These are phyloP conservation scores for Mangifera indica DNA, from an alignment of 345 rosid species.

Conservation along the genomic window DNA sequence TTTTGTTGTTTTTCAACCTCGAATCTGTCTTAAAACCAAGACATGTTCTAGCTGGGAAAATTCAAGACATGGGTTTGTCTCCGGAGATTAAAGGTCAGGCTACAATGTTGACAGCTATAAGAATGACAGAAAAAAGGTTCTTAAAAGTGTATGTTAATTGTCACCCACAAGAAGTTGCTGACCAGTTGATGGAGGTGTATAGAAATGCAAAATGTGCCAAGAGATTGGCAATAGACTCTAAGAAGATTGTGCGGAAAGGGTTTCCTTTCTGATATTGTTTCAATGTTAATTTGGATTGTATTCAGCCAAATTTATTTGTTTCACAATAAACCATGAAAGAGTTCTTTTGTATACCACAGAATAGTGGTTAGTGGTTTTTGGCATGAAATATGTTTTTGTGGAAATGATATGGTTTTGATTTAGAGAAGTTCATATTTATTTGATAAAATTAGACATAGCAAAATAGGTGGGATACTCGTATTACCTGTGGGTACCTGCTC, in stretches of 20 bases:
- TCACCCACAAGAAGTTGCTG: slow-evolving; percentile 52
- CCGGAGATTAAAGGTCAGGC: slow-evolving; percentile 43
- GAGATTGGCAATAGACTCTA: slow-evolving; percentile 65
- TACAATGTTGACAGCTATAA: slow-evolving; percentile 43
- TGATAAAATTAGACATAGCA: too few species aligned
- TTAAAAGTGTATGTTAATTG: slow-evolving; percentile 54
- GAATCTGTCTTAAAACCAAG: slow-evolving; percentile 66
- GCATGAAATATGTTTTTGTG: too few species aligned
- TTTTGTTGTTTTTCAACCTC: slow-evolving; percentile 51
- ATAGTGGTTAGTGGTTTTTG: too few species aligned
- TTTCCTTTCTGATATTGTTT: slow-evolving; percentile 57
- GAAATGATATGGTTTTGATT: too few species aligned
- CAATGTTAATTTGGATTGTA: not conserved
- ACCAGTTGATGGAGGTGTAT: slow-evolving; percentile 56
- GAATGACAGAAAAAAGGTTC: slow-evolving; percentile 68
- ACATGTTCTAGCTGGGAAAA: slow-evolving; percentile 45
- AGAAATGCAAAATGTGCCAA: slow-evolving; percentile 43
- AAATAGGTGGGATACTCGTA: too few species aligned
- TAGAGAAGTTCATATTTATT: too few species aligned
- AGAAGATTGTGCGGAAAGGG: slow-evolving; percentile 43
- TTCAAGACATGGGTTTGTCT: slow-evolving; percentile 56
- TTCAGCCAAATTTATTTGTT: not conserved
- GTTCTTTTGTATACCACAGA: too few species aligned
- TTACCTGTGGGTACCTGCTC: too few species aligned
- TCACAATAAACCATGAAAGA: too few species aligned